Evolutionary conservation across 495 filamentous ascomycete species (phyloP).

Genomic region (Beverwykella pulmonaria): DNA sequence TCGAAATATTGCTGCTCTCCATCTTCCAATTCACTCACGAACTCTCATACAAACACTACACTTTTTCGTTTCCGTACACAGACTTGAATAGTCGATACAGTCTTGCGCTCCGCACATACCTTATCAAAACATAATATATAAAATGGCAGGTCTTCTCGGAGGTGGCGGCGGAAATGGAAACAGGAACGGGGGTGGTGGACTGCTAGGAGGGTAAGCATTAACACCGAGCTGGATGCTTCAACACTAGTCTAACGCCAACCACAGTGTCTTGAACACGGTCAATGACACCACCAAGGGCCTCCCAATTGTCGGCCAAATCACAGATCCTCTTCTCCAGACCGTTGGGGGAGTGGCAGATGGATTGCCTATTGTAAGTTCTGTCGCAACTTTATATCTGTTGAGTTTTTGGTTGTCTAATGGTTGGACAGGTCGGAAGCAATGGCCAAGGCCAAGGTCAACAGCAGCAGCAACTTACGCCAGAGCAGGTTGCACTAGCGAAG

Average conservation of each 20-base stretch:
- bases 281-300: slow-evolving; percentile 23
- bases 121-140: background rate
- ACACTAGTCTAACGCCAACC: background rate
- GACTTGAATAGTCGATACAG: background rate
- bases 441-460: background rate
- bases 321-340: slow-evolving; percentile 1
- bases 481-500: slow-evolving; percentile 20
- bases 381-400: too few species aligned
- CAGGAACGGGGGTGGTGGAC: slow-evolving; percentile 13
- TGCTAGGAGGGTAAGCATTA: slow-evolving; percentile 28
- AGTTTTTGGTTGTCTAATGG: too few species aligned
- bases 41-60: background rate
- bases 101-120: background rate
- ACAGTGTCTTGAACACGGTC: slow-evolving; percentile 25
- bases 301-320: slow-evolving; percentile 13
- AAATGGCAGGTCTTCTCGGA: slow-evolving; percentile 33
- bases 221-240: background rate
- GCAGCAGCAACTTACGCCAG: background rate
- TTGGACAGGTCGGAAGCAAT: slow-evolving; percentile 5
- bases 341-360: slow-evolving; percentile 20
- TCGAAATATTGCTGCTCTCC: background rate
- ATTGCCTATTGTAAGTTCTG: slow-evolving; percentile 24
- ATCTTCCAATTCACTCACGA: background rate
- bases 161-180: slow-evolving; percentile 18
- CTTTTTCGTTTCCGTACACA: background rate